Evolutionary conservation across 805 yeast species (phyloP), one percentile per base, ranked within the genome.

Genomic region (Yarrowia sp.): DNA sequence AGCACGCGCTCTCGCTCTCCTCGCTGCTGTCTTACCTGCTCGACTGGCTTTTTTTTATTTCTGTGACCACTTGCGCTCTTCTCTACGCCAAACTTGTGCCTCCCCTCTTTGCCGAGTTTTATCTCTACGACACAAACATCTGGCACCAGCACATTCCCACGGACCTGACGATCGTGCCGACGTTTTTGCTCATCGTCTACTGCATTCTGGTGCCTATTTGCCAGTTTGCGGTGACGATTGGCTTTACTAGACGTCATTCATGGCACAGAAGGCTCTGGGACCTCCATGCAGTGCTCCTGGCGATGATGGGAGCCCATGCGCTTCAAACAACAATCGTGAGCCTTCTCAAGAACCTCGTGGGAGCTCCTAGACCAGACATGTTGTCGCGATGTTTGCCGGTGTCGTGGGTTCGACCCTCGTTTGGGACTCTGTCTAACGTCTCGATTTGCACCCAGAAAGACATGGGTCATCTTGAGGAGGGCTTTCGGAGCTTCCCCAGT

Each of bases 201-300:
- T 4, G 25, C 1, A 24, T 51, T 10, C 7, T 51, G 12, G 18
- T 33, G 1, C 59, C 59, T 4, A 35, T 35, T 35, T 22, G 31
- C 22, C 59, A 51, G 14, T 35, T 51, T 33, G 59, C 42, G 12
- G 19, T 32, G 14, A 47, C 55, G 3, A 47, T 47, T 14, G 55
- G 38, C 0, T 47, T 47, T 29, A 47, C 55, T n/a, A n/a, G 2
- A 47, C 55, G 0, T 32, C 36, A 2, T 38, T 31, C 19, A 31
- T 47, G 55, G 55, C 55, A 47, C 38, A 6, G 55, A 31, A 38
- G 55, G 5, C 29, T 47, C 19, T 47, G 55, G 55, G 55, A 47
- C 27, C 10, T 47, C 19, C 55, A 47, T 14, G 55, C 55, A 2
- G 32, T 47, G 9, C 27, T 47, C 9, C 38, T 47, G 29, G 32